Percentiles rank a stretch among this genome's conserved stretches.
Evolutionary conservation across 805 yeast species (phyloP).

Genomic region (Schizosaccharomyces cryophilus): DNA sequence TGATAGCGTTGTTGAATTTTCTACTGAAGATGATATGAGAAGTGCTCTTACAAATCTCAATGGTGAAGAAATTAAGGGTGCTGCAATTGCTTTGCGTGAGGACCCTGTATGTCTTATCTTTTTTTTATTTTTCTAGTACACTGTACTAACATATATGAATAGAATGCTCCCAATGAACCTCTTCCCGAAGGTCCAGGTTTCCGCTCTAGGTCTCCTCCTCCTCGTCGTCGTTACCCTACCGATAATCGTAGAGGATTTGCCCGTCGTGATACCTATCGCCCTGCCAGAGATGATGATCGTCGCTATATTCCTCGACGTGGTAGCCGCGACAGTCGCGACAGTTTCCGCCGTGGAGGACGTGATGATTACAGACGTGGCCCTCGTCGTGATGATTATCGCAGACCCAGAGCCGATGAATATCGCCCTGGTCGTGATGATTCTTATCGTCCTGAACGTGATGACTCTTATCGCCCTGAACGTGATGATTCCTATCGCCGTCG

Average conservation of each 20-base stretch:
- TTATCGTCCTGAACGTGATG: slow-evolving; percentile 5
- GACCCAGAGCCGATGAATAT: slow-evolving; percentile 2
- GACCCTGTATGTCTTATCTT: slow-evolving; percentile 17
- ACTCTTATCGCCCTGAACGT: slow-evolving; percentile 8
- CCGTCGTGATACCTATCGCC: slow-evolving; percentile 7
- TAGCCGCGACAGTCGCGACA: slow-evolving; percentile 8
- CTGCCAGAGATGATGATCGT: slow-evolving; percentile 4
- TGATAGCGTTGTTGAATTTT: slow-evolving; percentile 10
- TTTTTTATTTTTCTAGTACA: neutral
- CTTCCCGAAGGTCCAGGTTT: slow-evolving; percentile 6
- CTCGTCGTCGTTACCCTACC: slow-evolving; percentile 10
- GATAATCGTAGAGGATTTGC: neutral
- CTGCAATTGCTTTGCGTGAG: slow-evolving; percentile 41
- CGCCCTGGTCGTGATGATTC: slow-evolving; percentile 9
- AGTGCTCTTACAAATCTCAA: slow-evolving; percentile 44
- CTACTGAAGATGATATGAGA: slow-evolving; percentile 44
- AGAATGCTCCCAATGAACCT: neutral
- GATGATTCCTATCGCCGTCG: neutral
- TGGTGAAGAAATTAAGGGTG: slow-evolving; percentile 48
- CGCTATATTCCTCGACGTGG: neutral
- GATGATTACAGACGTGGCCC: neutral
- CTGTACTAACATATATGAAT: neutral
- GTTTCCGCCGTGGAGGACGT: neutral
- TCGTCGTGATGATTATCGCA: slow-evolving; percentile 5
- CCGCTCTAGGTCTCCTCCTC: slow-evolving; percentile 15